Evolutionary conservation across 441 rosid genomes (phyloP), one percentile per base, ranked within the genome.

Genomic region (Raphanus hybrid): DNA sequence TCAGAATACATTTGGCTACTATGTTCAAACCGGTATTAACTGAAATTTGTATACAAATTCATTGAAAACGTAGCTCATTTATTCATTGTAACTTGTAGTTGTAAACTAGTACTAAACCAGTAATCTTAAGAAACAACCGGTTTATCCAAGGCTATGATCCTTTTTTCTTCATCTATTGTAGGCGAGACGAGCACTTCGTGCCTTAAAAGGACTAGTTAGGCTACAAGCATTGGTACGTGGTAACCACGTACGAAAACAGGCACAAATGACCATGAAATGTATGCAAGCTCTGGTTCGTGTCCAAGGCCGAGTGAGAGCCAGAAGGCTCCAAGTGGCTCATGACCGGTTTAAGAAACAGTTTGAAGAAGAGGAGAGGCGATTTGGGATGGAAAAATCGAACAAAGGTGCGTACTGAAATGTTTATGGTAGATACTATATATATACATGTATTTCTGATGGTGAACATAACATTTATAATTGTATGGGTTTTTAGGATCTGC

Each of bases 281-380:
- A 95, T 93, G 99, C 99, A 95, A 81, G 96, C 99, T 10, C 81
- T 93, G 3, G 99, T 93, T 3, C 92, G 99, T 1, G 97, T 93
- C 58, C 99, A 93, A 76, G 95, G 93, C 27, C 86, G 95, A 80
- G 99, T 92, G 3, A 71, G 94, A 74, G 95, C 96, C 0, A 91
- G 94, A 34, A 85, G 94, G 59, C 87, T 92, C 20, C 93, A 88
- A 62, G 55, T 88, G 68, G 78, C 89, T 73, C 87, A 83, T 9
- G 87, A 87, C 32, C 87, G 18, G 18, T 16, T 16, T 16, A 16
- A 16, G 18, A 16, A 16, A 60, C 81, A 69, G 59, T 67, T 57
- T 0, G 78, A 80, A 1, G 84, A 85, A 23, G 85, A 62, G 8
- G 85, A 73, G 1, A 77, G 57, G 26, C 77, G 76, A 32, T 77